phyloP scores from a whole-genome alignment of 225 moss, liverwort and hornwort species.

The Straminergon stramineum region DNA sequence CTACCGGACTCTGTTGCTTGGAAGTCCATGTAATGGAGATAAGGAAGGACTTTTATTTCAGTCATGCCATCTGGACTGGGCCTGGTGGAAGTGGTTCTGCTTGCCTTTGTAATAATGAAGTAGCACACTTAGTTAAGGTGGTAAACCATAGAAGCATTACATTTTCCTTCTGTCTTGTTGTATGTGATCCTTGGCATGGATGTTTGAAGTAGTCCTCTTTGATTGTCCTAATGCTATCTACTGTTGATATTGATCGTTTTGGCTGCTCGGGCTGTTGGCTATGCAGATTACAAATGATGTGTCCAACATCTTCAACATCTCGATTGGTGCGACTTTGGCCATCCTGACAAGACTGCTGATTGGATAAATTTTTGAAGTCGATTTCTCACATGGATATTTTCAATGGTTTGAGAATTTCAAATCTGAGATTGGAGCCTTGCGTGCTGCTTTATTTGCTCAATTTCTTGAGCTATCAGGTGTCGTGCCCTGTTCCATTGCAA shows the following conservation, averaged over 20 bases:
- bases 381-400: not conserved
- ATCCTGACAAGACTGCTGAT: constrained; percentile 32
- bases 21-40: not conserved
- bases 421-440: not conserved
- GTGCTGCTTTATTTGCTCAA: not conserved
- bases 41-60: not conserved
- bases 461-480: not conserved
- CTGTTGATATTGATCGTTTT: not conserved
- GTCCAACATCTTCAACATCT: constrained; percentile 75
- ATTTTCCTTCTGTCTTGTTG: not conserved
- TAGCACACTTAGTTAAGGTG: not conserved
- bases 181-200: not conserved
- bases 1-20: not conserved
- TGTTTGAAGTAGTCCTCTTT: not conserved
- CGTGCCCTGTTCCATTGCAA: not conserved
- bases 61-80: not conserved
- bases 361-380: not conserved
- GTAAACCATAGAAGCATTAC: not conserved
- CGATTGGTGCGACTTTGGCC: constrained; percentile 60
- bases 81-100: not conserved
- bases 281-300: constrained; percentile 84
- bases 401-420: not conserved
- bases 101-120: not conserved
- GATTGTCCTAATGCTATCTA: not conserved
- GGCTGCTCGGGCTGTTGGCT: not conserved